Evolutionary conservation across 2,329 filamentous ascomycete genomes (phyloP), one percentile per base, ranked within the genome.

Genomic region (Hymenoscyphus fructigenus): DNA sequence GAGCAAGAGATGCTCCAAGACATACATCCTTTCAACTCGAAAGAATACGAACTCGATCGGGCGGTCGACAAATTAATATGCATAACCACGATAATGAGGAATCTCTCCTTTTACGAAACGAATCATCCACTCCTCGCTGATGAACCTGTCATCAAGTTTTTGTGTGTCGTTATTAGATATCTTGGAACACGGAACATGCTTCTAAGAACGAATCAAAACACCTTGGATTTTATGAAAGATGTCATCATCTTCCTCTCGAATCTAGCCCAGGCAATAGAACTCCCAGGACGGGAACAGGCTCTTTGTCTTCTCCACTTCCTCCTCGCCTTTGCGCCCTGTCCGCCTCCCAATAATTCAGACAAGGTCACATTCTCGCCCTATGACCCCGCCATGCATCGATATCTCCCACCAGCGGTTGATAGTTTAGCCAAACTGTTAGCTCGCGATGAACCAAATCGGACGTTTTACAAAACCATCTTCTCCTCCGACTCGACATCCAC

Each of bases 201-300:
- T 34, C 80, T 98, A 53, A 88, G 92, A 47, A 92, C 88, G 3
- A 85, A 95, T 69, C 83, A 85, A 73, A 97, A 97, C 77, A 95
- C 91, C 0, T 81, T 97, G 69, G 95, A 99, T 77, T 94, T 98
- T 73, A 96, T 97, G 91, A 99, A 99, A 79, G 95, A 99, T 76
- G 82, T 93, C 34, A 87, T 98, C 65, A 89, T 92, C 17, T 88
- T 96, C 70, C 82, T 99, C 62, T 97, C 94, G 64, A 98, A 99
- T 76, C 87, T 96, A 58, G 88, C 93, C 7, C 87, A 91, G 57
- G 85, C 87, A 10, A 85, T 98, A 61, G 90, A 94, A 74, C 82
- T 99, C 47, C 90, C 93, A 1, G 90, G 90, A 23, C 89, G 91
- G 68, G 93, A 98, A 74, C 93, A 98, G 75, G 93, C 93, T 0